Evolutionary conservation across 1,284 basidiomycete species (phyloP), one percentile per base, ranked within the genome.

Genomic region (Apiotrichum gracile): DNA sequence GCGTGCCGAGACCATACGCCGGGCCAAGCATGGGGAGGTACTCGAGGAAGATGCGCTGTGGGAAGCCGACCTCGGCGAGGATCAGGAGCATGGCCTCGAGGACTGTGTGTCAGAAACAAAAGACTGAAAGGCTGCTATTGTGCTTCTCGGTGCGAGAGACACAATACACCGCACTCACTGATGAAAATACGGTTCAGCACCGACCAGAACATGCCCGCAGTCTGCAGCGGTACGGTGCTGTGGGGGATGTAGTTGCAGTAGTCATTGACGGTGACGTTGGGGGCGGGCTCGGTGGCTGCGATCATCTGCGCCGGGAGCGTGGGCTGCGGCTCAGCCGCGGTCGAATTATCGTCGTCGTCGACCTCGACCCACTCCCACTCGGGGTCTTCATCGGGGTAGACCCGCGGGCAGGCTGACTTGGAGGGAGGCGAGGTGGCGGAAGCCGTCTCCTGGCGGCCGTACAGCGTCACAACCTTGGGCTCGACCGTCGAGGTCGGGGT

Each of bases 1-100:
- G 80, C 25, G 87, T 80, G 33, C 88, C 88, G 21, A 91, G 77
- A 40, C 90, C 88, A 71, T 91, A 89, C 43, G 82, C 79, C 16
- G 78, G 79, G 10, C 90, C 89, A n/a, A 93, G 82, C 42, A 92
- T 82, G n/a, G 90, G 90, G 73, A 93, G 85, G 78, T 80, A 91
- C 26, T 79, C 79, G 57, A 82, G 78, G 76, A 92, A 91, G 76
- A 91, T 85, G 13, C 68, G 62, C 33, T 77, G 70, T 1, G 87
- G 88, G 82, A 86, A 86, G 54, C 84, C 83, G 58, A 89, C 57
- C 73, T 93, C 90, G 55, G 80, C 86, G 53, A 91, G 72, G 57
- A 89, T 69, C 52, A 92, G 81, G 34, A 90, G 78, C 58, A 90
- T 66, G 47, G 82, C 79, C 69, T 90, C 86, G 72, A 84, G 82